Percentiles rank a stretch among this genome's conserved stretches.
These are phyloP conservation scores for Russula olivacea DNA, from an alignment of 768 basidiomycete species.

Conservation along the genomic window DNA sequence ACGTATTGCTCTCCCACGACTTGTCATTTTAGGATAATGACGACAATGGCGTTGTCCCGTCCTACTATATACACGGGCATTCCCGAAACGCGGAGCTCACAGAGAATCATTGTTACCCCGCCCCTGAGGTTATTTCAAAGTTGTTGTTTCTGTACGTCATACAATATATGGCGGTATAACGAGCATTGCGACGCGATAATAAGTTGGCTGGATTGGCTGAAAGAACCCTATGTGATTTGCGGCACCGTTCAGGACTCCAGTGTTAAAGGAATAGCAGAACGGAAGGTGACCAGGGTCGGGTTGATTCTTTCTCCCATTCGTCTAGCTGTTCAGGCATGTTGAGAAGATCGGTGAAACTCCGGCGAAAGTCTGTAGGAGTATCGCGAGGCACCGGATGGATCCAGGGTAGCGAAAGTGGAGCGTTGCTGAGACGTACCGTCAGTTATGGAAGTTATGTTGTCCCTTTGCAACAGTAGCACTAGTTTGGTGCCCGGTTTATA, in stretches of 20 bases:
- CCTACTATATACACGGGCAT: not conserved
- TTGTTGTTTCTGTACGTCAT: not conserved
- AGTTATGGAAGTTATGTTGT: conserved; percentile 48
- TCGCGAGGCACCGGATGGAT: not conserved
- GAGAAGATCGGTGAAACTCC: conserved; percentile 8
- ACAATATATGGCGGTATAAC: not conserved
- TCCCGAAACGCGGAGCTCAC: not conserved
- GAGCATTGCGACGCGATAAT: not conserved
- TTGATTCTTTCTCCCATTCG: conserved; percentile 11
- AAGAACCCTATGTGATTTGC: not conserved
- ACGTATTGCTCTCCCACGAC: not conserved
- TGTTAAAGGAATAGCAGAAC: not conserved
- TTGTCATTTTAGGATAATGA: not conserved
- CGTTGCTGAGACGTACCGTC: conserved; percentile 40
- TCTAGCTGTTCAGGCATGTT: conserved; percentile 7
- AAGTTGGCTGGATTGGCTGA: not conserved
- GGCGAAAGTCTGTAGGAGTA: conserved; percentile 11
- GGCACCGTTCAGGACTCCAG: not conserved
- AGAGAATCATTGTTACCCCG: not conserved
- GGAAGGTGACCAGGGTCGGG: not conserved
- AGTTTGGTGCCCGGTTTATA: conserved; percentile 34
- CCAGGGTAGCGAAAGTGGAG: not conserved
- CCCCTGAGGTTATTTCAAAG: not conserved
- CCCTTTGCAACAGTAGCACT: conserved; percentile 46
- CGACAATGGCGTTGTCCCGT: not conserved